phyloP scores from a whole-genome alignment of 257 asterid genomes.

The Cynanchum wilfordii region DNA sequence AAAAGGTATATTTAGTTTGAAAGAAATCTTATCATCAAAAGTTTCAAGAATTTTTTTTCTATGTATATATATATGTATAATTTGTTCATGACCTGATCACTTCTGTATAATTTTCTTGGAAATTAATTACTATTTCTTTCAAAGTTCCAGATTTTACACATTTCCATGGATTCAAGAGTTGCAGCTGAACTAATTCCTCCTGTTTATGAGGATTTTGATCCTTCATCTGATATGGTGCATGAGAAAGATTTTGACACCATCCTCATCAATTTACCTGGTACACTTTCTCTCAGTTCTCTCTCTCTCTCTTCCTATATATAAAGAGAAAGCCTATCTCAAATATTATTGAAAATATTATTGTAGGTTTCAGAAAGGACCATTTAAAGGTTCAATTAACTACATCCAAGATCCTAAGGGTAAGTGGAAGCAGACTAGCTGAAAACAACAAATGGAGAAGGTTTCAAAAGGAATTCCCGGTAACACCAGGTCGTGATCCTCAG shows the following conservation, averaged over 20 bases:
- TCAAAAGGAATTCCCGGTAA: slow-evolving; percentile 43
- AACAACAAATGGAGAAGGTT: slow-evolving; percentile 35
- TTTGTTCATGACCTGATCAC: neutral
- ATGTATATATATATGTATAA: neutral
- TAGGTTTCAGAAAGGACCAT: slow-evolving; percentile 60
- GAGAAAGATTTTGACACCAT: slow-evolving; percentile 56
- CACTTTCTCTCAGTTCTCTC: neutral
- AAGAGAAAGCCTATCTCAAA: no score
- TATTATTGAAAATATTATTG: neutral
- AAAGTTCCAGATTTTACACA: neutral
- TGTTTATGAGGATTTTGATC: slow-evolving; percentile 42
- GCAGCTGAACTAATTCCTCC: slow-evolving; percentile 13
- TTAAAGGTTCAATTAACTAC: slow-evolving; percentile 45
- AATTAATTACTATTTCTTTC: neutral
- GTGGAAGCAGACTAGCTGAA: slow-evolving; percentile 39
- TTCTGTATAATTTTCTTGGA: neutral
- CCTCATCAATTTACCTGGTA: slow-evolving; percentile 56
- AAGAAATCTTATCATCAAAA: slow-evolving; percentile 2
- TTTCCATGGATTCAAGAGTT: slow-evolving; percentile 30
- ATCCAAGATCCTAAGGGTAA: slow-evolving; percentile 40
- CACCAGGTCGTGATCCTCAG: slow-evolving; percentile 38
- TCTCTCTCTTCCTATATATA: no score
- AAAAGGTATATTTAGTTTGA: slow-evolving; percentile 4
- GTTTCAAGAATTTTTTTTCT: neutral
- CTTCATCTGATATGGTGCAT: slow-evolving; percentile 36